phyloP scores from a whole-genome alignment of 106 monocot species.

The Dioscorea alata region DNA sequence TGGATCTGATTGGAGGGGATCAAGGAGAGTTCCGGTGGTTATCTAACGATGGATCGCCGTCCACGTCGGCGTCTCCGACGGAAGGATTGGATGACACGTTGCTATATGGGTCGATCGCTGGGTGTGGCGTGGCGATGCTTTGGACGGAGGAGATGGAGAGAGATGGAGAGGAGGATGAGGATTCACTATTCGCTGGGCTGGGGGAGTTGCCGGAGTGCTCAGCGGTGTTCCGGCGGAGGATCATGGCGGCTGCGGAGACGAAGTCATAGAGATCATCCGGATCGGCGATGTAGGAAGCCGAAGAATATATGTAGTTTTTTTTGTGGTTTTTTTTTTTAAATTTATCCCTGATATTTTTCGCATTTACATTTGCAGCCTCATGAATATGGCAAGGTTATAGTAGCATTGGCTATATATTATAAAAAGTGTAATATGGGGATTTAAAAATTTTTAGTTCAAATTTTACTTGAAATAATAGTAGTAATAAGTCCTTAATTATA shows the following conservation, averaged over 20 bases:
- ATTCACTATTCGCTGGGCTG: slow-evolving; percentile 66
- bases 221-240: slow-evolving; percentile 46
- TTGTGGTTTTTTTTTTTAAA: too few relatives aligned
- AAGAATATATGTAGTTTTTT: too few relatives aligned
- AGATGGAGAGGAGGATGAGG: slow-evolving; percentile 28
- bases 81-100: slow-evolving; percentile 10
- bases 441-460: too few relatives aligned
- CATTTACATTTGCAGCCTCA: too few relatives aligned
- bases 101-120: slow-evolving; percentile 26
- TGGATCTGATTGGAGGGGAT: slow-evolving; percentile 26
- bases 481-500: too few relatives aligned
- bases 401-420: too few relatives aligned
- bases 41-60: slow-evolving; percentile 16
- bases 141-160: slow-evolving; percentile 5
- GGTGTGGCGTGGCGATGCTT: not conserved
- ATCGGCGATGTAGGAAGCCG: too few relatives aligned
- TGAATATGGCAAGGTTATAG: too few relatives aligned
- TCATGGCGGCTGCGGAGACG: not conserved
- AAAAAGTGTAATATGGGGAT: too few relatives aligned
- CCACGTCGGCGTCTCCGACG: slow-evolving; percentile 18
- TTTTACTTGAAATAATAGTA: too few relatives aligned
- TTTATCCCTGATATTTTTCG: too few relatives aligned
- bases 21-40: slow-evolving; percentile 24
- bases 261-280: too few relatives aligned
- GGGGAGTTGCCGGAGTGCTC: slow-evolving; percentile 79